A percentile compares a stretch with the other conserved stretches of the same genome.
Conservation (phyloP, 306 rosid species). For the Oxytropis ochrocephala region DNA sequence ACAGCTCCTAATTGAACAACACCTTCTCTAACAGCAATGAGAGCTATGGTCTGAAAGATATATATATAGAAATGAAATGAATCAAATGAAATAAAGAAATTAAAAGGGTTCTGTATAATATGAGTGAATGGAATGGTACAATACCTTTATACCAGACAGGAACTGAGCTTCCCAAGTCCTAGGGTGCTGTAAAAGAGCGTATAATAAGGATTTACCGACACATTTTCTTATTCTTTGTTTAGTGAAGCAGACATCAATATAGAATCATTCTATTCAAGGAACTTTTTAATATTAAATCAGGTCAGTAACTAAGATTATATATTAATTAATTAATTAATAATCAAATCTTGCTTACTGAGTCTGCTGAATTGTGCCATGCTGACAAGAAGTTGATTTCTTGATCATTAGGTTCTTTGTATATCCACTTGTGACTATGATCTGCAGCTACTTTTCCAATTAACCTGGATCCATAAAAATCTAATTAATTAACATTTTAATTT, state of each 20-base stretch:
- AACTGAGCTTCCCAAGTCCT: constrained; percentile 99
- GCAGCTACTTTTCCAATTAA: constrained; percentile 98
- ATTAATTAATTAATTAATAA: not conserved
- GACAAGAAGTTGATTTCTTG: constrained; percentile 90
- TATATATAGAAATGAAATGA: too few species aligned
- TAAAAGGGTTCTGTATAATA: too few species aligned
- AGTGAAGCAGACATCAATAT: constrained; percentile 13
- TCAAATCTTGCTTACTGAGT: constrained; percentile 39
- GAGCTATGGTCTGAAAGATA: constrained; percentile 79
- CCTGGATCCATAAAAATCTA: constrained; percentile 34
- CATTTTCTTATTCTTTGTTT: not conserved
- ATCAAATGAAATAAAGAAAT: not conserved
- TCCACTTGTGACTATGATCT: constrained; percentile 97
- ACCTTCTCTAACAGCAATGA: constrained; percentile 95
- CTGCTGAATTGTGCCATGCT: constrained; percentile 93
- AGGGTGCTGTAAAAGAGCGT: constrained; percentile 66
- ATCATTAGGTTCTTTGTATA: constrained; percentile 82
- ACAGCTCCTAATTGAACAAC: constrained; percentile 91
- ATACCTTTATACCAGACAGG: constrained; percentile 97
- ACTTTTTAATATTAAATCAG: not conserved
- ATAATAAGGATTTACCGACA: not conserved
- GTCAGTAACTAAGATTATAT: not conserved
- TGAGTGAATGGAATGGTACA: not conserved
- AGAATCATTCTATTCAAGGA: constrained; percentile 15
- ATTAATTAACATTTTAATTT: not conserved